Evolutionary conservation across 2,329 filamentous ascomycete species (phyloP).

Genomic region (Pseudogymnoascus sp.): DNA sequence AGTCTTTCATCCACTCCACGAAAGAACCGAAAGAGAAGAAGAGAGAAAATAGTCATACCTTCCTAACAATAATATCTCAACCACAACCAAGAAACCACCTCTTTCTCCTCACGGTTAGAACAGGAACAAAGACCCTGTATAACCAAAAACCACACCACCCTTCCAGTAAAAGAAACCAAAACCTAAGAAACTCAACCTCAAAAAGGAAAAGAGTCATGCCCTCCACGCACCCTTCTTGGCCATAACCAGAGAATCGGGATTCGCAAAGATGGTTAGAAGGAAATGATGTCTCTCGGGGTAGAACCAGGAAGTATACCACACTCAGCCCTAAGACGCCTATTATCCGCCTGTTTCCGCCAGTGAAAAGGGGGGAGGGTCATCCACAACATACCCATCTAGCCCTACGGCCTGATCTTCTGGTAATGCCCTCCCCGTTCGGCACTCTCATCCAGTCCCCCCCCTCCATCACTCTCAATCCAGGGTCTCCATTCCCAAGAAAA

Average conservation of each 20-base stretch:
- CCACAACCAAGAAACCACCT: too few relatives aligned
- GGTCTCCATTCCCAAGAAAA: neutral
- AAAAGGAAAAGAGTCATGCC: neutral
- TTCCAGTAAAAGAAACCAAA: neutral
- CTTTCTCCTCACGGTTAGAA: neutral
- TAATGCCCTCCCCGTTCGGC: neutral
- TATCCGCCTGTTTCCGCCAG: neutral
- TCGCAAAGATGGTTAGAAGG: neutral
- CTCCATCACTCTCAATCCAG: neutral
- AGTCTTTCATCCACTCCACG: too few relatives aligned
- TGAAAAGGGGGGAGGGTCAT: neutral
- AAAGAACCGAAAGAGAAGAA: too few relatives aligned
- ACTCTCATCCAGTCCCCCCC: neutral
- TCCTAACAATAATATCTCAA: too few relatives aligned
- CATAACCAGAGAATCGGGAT: neutral
- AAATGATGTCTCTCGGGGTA: neutral
- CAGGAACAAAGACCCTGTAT: neutral
- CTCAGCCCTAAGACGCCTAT: neutral
- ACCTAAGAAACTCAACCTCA: neutral
- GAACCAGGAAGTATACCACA: neutral
- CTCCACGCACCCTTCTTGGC: neutral
- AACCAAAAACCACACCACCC: neutral
- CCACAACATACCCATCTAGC: neutral
- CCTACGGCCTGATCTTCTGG: too few relatives aligned
- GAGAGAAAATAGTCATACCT: too few relatives aligned